Conservation (phyloP, 148 eudicot species). For the Fagopyrum esculentum region DNA sequence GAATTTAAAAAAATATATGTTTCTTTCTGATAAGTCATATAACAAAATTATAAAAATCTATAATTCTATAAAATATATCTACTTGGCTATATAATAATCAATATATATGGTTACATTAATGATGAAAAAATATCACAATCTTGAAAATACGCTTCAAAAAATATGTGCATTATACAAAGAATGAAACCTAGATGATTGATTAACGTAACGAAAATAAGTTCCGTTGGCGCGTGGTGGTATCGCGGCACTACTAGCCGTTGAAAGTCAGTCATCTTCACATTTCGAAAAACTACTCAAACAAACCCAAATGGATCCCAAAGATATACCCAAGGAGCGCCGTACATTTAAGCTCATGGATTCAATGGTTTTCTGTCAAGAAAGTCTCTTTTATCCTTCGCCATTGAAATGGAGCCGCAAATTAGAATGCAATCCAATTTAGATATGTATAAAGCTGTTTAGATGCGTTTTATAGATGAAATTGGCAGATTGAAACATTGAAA, state of each 20-base stretch:
- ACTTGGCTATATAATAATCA: no score
- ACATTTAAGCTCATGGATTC: not conserved
- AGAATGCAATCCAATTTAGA: constrained; percentile 3
- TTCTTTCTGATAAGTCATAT: no score
- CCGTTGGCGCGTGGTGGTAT: not conserved
- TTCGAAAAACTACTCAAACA: not conserved
- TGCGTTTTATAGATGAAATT: not conserved
- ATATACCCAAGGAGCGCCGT: not conserved
- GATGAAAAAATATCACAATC: no score
- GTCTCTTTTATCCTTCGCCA: not conserved
- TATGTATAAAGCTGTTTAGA: not conserved
- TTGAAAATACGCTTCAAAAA: not conserved
- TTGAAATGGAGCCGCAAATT: constrained; percentile 1
- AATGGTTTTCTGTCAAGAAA: not conserved
- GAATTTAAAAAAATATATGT: not conserved
- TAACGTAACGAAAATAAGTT: not conserved
- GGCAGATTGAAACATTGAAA: not conserved
- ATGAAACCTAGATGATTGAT: not conserved
- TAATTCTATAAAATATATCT: no score
- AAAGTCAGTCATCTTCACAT: not conserved
- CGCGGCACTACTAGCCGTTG: constrained; percentile 6
- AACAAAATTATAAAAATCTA: no score
- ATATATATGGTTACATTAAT: no score
- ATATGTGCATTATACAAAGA: not conserved
- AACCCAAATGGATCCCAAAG: not conserved